A percentile compares a stretch with the other conserved stretches of the same genome.
Evolutionary conservation across 1,139 yeast species (phyloP).

Genomic region (Suhomyces panamericanus): DNA sequence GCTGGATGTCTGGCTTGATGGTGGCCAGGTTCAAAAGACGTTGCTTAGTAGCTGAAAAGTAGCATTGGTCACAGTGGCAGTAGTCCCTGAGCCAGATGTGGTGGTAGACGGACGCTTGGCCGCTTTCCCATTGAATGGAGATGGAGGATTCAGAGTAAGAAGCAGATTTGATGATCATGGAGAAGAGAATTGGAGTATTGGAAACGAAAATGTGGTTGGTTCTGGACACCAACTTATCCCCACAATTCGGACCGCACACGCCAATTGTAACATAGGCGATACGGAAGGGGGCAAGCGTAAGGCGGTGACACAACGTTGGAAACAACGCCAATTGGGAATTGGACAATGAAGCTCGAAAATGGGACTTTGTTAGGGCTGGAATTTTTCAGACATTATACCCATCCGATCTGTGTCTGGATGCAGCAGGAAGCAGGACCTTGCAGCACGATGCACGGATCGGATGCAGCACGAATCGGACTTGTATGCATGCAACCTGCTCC

Average conservation of each 20-base stretch:
- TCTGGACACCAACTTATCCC: not conserved
- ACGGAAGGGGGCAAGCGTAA: not conserved
- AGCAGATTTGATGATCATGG: slow-evolving; percentile 9
- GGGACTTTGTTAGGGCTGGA: not conserved
- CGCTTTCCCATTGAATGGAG: slow-evolving; percentile 16
- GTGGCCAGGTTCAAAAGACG: slow-evolving; percentile 59
- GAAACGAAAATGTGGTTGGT: not conserved
- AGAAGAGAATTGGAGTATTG: not conserved
- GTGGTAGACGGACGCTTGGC: slow-evolving; percentile 33
- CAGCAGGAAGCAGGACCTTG: not conserved
- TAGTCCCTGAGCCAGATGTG: slow-evolving; percentile 70
- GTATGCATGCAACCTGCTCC: not conserved
- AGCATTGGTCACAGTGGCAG: slow-evolving; percentile 65
- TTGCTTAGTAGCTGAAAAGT: slow-evolving; percentile 62
- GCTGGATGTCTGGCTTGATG: slow-evolving; percentile 49
- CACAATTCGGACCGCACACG: not conserved
- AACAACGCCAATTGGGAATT: not conserved
- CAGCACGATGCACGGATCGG: no score
- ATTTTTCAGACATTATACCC: not conserved
- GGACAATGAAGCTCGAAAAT: not conserved
- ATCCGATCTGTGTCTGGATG: not conserved
- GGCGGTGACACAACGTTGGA: not conserved
- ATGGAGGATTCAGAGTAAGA: slow-evolving; percentile 4
- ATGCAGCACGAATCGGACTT: no score
- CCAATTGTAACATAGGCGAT: not conserved